Percentiles rank a stretch among this genome's conserved stretches.
These are phyloP conservation scores for Globisporangium canariense DNA, from an alignment of 352 stramenopile genomes.

Conservation along the genomic window DNA sequence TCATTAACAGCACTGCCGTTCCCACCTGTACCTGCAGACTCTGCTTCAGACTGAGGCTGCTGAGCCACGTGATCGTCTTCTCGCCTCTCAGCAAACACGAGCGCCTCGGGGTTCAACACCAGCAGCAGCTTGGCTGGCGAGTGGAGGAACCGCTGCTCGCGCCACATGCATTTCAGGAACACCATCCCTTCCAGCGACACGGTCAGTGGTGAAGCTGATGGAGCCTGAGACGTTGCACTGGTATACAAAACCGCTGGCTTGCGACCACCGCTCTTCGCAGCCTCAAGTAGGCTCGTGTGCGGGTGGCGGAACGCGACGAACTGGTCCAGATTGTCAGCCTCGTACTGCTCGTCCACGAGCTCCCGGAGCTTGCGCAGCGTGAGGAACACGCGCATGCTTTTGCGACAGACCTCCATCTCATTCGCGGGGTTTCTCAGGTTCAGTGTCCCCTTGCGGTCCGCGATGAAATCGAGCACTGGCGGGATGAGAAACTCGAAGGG, in stretches of 20 bases:
- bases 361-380: slow-evolving; percentile 50
- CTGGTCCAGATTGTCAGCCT: slow-evolving; percentile 44
- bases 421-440: slow-evolving; percentile 47
- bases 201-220: slow-evolving; percentile 1
- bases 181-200: slow-evolving; percentile 65
- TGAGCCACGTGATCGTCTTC: not conserved
- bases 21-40: slow-evolving; percentile 8
- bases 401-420: slow-evolving; percentile 71
- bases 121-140: slow-evolving; percentile 56
- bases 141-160: slow-evolving; percentile 74
- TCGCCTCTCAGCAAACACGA: slow-evolving; percentile 55
- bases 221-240: not conserved
- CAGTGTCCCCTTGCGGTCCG: slow-evolving; percentile 33
- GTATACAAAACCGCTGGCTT: slow-evolving; percentile 9
- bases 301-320: slow-evolving; percentile 56
- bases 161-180: slow-evolving; percentile 62
- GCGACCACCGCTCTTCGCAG: slow-evolving; percentile 5
- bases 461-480: slow-evolving; percentile 17
- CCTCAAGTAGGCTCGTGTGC: slow-evolving; percentile 46
- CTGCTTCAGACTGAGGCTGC: not conserved
- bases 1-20: slow-evolving; percentile 19
- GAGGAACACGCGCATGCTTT: slow-evolving; percentile 69
- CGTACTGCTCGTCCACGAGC: slow-evolving; percentile 43
- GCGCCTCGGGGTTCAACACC: slow-evolving; percentile 74
- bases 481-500: slow-evolving; percentile 70